A percentile compares a stretch with the other conserved stretches of the same genome.
phyloP scores from a whole-genome alignment of 306 rosid species.

The Castanea mollissima region DNA sequence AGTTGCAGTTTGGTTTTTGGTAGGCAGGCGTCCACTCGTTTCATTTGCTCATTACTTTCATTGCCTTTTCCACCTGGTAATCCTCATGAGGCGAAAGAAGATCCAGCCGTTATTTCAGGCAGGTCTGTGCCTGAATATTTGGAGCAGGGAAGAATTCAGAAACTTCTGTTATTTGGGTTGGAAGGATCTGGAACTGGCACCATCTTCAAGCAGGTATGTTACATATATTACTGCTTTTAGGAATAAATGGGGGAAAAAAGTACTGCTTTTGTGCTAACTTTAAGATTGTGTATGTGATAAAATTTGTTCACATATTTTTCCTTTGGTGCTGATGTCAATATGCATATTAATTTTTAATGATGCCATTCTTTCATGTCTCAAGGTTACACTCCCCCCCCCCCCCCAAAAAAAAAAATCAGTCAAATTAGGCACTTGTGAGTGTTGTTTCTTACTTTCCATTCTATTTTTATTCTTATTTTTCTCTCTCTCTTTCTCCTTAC shows the following conservation, averaged over 20 bases:
- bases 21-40: constrained; percentile 96
- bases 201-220: constrained; percentile 73
- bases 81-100: constrained; percentile 59
- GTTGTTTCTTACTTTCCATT: no score
- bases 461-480: no score
- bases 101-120: constrained; percentile 44
- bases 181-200: constrained; percentile 93
- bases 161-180: constrained; percentile 80
- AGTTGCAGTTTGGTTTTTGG: constrained; percentile 66
- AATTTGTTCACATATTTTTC: neutral
- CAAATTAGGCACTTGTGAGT: no score
- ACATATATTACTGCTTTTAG: constrained; percentile 17
- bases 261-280: neutral
- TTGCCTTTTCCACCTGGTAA: constrained; percentile 72
- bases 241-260: neutral
- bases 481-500: no score
- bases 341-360: no score
- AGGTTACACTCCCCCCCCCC: no score
- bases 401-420: no score
- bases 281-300: neutral
- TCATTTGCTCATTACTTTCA: constrained; percentile 76
- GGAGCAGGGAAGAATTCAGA: constrained; percentile 77
- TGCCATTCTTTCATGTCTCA: no score
- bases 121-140: constrained; percentile 72
- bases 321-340: neutral